Evolutionary conservation across 257 asterid genomes (phyloP).

Genomic region (Solanum infundibuliforme): DNA sequence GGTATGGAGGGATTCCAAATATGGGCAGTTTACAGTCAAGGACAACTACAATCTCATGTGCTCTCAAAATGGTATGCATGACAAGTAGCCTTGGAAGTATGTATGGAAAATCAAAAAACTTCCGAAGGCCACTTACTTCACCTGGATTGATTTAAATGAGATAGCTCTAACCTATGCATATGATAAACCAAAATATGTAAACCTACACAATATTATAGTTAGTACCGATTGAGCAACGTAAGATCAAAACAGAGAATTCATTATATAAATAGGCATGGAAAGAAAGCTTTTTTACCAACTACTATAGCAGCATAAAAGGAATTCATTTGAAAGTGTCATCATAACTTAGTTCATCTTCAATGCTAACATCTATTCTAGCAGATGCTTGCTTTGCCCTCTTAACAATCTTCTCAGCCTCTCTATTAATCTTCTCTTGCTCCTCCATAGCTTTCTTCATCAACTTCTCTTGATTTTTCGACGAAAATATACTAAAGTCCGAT

Average conservation of each 20-base stretch:
- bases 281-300: neutral
- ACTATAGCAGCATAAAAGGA: neutral
- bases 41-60: no score
- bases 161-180: neutral
- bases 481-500: conserved; percentile 43
- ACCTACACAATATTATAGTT: neutral
- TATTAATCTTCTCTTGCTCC: conserved; percentile 65
- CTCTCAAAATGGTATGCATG: no score
- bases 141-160: no score
- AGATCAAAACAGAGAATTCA: neutral
- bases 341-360: conserved; percentile 45
- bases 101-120: no score
- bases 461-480: conserved; percentile 29
- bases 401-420: conserved; percentile 80
- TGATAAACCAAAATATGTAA: neutral
- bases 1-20: no score
- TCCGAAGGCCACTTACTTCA: no score
- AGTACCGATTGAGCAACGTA: no score
- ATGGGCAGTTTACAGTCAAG: no score
- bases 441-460: conserved; percentile 52
- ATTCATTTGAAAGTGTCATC: conserved; percentile 15
- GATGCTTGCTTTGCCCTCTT: conserved; percentile 83
- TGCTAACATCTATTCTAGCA: conserved; percentile 48
- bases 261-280: neutral
- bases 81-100: no score